Percentiles rank a stretch among this genome's conserved stretches.
Evolutionary conservation across 2,329 filamentous ascomycete genomes (phyloP).

Genomic region (Zelopaecilomyces penicillatus): DNA sequence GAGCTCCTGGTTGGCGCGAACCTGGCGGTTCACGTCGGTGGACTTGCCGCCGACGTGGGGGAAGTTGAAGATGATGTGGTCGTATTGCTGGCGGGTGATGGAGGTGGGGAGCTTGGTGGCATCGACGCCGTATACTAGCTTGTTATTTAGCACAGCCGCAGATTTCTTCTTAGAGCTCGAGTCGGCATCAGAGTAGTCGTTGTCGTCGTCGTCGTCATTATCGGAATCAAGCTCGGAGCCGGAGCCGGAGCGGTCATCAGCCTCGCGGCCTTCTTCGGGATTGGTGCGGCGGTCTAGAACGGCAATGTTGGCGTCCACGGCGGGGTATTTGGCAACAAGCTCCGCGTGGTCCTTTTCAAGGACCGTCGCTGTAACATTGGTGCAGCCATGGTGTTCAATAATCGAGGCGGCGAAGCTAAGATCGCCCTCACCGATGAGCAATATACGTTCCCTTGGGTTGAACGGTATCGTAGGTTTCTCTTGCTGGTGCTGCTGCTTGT

Average conservation of each 20-base stretch:
- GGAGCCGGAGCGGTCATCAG: constrained; percentile 1
- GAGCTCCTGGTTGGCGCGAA: constrained; percentile 80
- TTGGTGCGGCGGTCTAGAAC: constrained; percentile 28
- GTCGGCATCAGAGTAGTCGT: constrained; percentile 1
- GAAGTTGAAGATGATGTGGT: constrained; percentile 90
- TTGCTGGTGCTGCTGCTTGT: constrained; percentile 17
- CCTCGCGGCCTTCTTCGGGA: background rate
- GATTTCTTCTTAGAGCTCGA: constrained; percentile 8
- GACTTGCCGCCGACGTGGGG: constrained; percentile 88
- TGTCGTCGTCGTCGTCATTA: constrained; percentile 8
- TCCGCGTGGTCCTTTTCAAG: constrained; percentile 49
- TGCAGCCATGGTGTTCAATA: constrained; percentile 56
- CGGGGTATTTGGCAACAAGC: constrained; percentile 66
- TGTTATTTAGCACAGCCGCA: constrained; percentile 18
- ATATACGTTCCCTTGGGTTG: constrained; percentile 54
- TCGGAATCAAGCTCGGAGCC: constrained; percentile 21
- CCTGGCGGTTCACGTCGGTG: constrained; percentile 90
- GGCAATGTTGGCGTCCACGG: constrained; percentile 51
- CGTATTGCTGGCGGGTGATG: constrained; percentile 45
- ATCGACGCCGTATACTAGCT: constrained; percentile 55
- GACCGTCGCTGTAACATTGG: constrained; percentile 60
- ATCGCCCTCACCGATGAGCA: constrained; percentile 73
- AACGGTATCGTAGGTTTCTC: constrained; percentile 57
- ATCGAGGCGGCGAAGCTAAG: constrained; percentile 68
- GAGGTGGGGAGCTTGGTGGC: constrained; percentile 50